Evolutionary conservation across 768 basidiomycete genomes (phyloP).

Genomic region (Tulasnella sp.): DNA sequence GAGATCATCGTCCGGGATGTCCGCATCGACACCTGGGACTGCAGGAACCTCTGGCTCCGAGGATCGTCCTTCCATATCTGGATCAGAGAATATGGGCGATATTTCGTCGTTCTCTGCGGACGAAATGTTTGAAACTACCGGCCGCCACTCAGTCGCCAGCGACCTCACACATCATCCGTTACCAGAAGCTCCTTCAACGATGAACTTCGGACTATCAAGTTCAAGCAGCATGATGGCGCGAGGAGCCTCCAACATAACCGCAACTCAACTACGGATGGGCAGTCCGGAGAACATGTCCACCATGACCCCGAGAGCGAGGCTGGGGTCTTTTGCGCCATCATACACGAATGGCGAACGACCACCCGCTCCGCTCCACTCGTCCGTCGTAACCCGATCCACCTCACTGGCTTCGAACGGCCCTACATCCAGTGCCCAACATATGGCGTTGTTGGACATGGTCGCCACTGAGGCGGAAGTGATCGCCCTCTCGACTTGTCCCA

Average conservation of each 20-base stretch:
- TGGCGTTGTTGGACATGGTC: constrained; percentile 10
- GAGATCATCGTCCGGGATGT: neutral
- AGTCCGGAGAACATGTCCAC: neutral
- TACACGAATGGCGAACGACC: neutral
- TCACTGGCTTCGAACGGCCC: neutral
- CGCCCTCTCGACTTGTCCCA: neutral
- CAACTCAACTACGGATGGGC: neutral
- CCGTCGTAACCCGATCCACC: neutral
- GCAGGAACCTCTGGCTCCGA: neutral
- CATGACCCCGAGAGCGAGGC: constrained; percentile 4
- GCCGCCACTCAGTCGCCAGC: neutral
- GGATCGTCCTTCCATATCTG: neutral
- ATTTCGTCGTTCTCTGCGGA: neutral
- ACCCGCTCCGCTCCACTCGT: neutral
- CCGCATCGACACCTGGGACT: neutral
- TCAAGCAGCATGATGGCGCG: constrained; percentile 4
- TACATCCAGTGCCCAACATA: neutral
- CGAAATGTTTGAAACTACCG: neutral
- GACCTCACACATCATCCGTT: neutral
- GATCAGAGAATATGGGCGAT: constrained; percentile 2
- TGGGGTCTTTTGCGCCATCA: too few relatives aligned
- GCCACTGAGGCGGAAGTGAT: constrained; percentile 9
- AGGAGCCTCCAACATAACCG: neutral
- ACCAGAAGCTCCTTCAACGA: constrained; percentile 1
- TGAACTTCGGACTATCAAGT: neutral